Evolutionary conservation across 2,329 filamentous ascomycete genomes (phyloP).

Genomic region (Ophiostoma ulmi): DNA sequence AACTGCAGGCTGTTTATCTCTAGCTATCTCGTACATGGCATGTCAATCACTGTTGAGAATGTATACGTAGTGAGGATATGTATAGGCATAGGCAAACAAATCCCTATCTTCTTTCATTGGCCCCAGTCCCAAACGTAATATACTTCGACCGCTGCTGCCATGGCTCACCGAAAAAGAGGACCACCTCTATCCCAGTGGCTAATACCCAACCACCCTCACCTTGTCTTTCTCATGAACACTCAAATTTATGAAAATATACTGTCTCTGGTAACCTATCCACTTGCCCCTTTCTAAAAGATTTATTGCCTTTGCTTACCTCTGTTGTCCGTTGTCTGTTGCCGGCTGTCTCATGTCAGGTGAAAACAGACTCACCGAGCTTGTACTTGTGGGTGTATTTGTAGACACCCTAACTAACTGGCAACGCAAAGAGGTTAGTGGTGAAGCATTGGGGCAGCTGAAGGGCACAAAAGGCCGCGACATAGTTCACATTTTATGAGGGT

Average conservation of each 20-base stretch:
- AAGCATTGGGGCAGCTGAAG: not conserved
- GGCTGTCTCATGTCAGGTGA: not conserved
- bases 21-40: not conserved
- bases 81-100: not conserved
- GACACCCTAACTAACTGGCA: not conserved
- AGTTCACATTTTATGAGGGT: not conserved
- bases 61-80: not conserved
- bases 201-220: not conserved
- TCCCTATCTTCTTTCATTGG: not conserved
- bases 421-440: not conserved
- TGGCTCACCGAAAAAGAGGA: constrained; percentile 3
- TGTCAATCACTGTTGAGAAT: not conserved
- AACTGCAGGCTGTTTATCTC: not conserved
- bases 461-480: not conserved
- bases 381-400: not conserved
- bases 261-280: not conserved
- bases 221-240: not conserved
- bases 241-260: not conserved
- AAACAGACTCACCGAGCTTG: not conserved
- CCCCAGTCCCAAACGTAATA: not conserved
- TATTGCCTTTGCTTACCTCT: not conserved
- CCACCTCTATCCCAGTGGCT: not conserved
- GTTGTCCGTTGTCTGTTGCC: not conserved
- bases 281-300: not conserved
- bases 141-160: not conserved